Evolutionary conservation across 148 eudicot genomes (phyloP).

Genomic region (Chenopodium suecicum): DNA sequence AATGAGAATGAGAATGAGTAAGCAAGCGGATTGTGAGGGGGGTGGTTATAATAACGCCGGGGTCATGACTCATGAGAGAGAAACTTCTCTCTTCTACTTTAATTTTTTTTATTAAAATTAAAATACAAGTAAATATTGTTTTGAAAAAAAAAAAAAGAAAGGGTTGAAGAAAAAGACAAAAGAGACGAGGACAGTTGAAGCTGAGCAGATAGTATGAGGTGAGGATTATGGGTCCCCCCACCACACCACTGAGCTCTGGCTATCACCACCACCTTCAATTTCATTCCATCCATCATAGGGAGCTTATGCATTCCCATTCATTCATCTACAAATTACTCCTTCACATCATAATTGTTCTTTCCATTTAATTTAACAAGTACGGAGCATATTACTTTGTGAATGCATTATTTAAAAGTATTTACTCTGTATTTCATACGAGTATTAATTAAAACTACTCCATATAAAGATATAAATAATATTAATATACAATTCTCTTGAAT

Average conservation of each 20-base stretch:
- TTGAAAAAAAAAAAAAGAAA: neutral
- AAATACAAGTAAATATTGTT: too few relatives aligned
- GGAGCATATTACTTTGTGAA: too few relatives aligned
- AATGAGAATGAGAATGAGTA: conserved; percentile 17
- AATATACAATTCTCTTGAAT: too few relatives aligned
- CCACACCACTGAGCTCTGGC: neutral
- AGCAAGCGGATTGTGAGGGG: conserved; percentile 35
- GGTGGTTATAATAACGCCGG: conserved; percentile 31
- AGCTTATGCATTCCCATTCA: neutral
- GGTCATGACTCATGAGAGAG: neutral
- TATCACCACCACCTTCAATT: neutral
- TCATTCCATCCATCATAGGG: too few relatives aligned
- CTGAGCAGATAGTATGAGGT: neutral
- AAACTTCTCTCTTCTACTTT: neutral
- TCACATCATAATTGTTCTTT: too few relatives aligned
- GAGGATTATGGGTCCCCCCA: neutral
- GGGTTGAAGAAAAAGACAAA: neutral
- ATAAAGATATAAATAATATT: too few relatives aligned
- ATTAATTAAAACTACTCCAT: too few relatives aligned
- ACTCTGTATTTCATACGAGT: too few relatives aligned
- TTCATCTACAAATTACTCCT: neutral
- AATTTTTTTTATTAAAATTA: neutral
- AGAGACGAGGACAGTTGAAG: neutral
- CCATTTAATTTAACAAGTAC: too few relatives aligned
- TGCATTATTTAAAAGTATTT: too few relatives aligned